Conservation (phyloP, 768 basidiomycete species). For the Boletus tomentosulus region DNA sequence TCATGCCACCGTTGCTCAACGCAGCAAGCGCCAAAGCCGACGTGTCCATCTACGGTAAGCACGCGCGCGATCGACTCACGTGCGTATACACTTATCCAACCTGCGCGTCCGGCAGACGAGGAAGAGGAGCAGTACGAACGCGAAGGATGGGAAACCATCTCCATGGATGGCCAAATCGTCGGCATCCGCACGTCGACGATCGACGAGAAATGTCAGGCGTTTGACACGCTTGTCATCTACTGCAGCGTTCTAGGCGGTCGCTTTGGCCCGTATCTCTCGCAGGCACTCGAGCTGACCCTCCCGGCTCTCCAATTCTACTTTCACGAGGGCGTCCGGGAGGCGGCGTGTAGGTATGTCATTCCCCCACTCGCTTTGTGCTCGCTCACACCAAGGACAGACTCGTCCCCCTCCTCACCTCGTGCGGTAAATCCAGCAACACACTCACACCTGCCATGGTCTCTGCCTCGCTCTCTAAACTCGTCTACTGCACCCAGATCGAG, state of each 20-base stretch:
- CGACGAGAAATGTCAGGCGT: slow-evolving; percentile 85
- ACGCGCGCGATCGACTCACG: not conserved
- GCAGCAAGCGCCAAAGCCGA: slow-evolving; percentile 81
- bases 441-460: slow-evolving; percentile 66
- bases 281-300: slow-evolving; percentile 66
- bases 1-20: slow-evolving; percentile 74
- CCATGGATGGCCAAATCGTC: slow-evolving; percentile 71
- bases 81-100: not conserved
- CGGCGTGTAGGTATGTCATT: slow-evolving; percentile 57
- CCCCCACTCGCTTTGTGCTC: not conserved
- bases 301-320: slow-evolving; percentile 73
- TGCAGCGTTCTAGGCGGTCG: slow-evolving; percentile 60
- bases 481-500: slow-evolving; percentile 62
- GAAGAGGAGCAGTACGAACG: slow-evolving; percentile 52
- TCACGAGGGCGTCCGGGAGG: slow-evolving; percentile 82
- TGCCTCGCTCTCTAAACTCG: slow-evolving; percentile 62
- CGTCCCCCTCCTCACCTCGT: slow-evolving; percentile 63
- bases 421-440: slow-evolving; percentile 61
- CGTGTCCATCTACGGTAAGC: slow-evolving; percentile 35
- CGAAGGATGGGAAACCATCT: slow-evolving; percentile 77
- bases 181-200: slow-evolving; percentile 77
- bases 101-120: slow-evolving; percentile 40
- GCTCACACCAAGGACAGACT: slow-evolving; percentile 40
- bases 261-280: slow-evolving; percentile 71
- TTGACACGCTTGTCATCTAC: slow-evolving; percentile 82